Conservation (phyloP, 805 yeast genomes). For the Clavispora vitiphila region DNA sequence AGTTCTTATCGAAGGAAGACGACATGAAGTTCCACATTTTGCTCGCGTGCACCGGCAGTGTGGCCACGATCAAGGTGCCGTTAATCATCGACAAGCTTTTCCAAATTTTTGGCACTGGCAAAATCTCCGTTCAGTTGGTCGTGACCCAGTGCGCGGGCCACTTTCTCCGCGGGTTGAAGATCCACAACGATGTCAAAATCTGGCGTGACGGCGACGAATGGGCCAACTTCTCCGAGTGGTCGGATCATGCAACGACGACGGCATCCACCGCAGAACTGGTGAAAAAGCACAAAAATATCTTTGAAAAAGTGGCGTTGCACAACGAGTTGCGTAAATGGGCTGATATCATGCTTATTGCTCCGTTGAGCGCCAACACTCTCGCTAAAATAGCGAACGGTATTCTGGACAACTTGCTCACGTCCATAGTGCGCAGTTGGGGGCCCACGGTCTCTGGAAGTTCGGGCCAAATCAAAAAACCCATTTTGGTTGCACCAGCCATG, state of each 20-base stretch:
- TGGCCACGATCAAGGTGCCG: conserved; percentile 93
- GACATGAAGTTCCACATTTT: conserved; percentile 85
- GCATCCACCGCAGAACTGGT: conserved; percentile 14
- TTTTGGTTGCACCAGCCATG: conserved; percentile 45
- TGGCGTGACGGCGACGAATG: conserved; percentile 97
- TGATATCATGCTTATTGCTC: conserved; percentile 42
- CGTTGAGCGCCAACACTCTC: conserved; percentile 41
- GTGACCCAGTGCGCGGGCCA: conserved; percentile 83
- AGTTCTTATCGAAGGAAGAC: conserved; percentile 61
- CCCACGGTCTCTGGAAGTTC: conserved; percentile 17
- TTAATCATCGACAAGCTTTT: conserved; percentile 80
- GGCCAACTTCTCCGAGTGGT: conserved; percentile 41
- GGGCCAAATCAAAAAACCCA: conserved; percentile 30
- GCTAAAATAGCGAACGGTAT: conserved; percentile 42
- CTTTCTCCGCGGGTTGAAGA: conserved; percentile 50
- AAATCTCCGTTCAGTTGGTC: conserved; percentile 77
- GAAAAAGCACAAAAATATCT: conserved; percentile 11
- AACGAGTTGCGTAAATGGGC: conserved; percentile 45
- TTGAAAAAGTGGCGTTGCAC: conserved; percentile 33
- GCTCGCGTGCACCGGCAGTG: conserved; percentile 93
- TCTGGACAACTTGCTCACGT: conserved; percentile 40
- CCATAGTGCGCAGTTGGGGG: conserved; percentile 41
- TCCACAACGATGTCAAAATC: conserved; percentile 65
- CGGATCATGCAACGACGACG: conserved; percentile 14
- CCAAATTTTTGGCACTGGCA: conserved; percentile 64